These are phyloP conservation scores for Purpureocillium takamizusanense DNA, from an alignment of 2,329 filamentous ascomycete genomes.

Conservation along the genomic window DNA sequence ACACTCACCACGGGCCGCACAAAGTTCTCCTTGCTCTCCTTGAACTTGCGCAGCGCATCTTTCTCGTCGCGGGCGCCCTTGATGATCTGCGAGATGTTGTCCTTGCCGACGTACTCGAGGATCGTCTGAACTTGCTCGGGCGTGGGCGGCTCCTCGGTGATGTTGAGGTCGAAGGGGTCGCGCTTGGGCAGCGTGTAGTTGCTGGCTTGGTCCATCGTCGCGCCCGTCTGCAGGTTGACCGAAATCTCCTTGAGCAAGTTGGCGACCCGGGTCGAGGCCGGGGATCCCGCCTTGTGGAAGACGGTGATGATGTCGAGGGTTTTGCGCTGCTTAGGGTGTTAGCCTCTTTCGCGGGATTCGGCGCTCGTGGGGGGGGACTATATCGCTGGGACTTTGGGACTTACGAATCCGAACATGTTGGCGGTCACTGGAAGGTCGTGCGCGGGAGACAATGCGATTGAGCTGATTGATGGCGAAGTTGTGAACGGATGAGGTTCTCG, in stretches of 20 bases:
- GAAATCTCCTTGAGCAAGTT: constrained; percentile 74
- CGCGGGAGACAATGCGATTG: background rate
- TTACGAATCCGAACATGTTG: constrained; percentile 16
- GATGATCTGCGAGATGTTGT: constrained; percentile 53
- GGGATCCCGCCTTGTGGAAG: constrained; percentile 77
- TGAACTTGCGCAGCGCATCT: constrained; percentile 75
- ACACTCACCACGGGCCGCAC: constrained; percentile 69
- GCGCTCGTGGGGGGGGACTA: no score
- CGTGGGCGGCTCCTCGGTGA: constrained; percentile 75
- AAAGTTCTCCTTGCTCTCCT: constrained; percentile 59
- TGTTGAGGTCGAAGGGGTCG: constrained; percentile 75
- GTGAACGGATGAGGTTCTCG: background rate
- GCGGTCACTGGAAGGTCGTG: background rate
- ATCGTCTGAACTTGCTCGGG: constrained; percentile 75
- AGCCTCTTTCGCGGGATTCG: no score
- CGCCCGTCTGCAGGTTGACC: constrained; percentile 55
- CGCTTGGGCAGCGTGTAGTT: constrained; percentile 47
- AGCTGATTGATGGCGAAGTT: background rate
- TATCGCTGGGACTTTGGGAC: no score
- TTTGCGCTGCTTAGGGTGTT: constrained; percentile 51
- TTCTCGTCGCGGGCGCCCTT: constrained; percentile 62
- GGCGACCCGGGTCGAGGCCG: constrained; percentile 64
- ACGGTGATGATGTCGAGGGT: constrained; percentile 86
- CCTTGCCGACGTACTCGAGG: constrained; percentile 66
- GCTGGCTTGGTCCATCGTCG: constrained; percentile 67